A percentile compares a stretch with the other conserved stretches of the same genome.
Evolutionary conservation across 2,329 filamentous ascomycete genomes (phyloP).

Genomic region (Apiospora phragmitis): DNA sequence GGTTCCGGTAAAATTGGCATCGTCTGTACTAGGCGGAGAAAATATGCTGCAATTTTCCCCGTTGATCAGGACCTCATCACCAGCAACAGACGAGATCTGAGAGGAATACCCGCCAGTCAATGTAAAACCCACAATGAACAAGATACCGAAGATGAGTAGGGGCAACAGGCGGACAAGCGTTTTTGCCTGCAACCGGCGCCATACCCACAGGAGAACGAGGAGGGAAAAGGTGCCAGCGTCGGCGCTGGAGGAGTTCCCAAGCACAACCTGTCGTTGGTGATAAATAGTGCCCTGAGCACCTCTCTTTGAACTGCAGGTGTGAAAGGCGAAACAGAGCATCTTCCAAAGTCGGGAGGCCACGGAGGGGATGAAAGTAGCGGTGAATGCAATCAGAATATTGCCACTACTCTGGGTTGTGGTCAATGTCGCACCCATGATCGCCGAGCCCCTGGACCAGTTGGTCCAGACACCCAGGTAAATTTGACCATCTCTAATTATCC

Average conservation of each 20-base stretch:
- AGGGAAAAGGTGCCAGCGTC: conserved; percentile 15
- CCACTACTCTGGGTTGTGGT: conserved; percentile 13
- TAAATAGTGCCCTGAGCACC: conserved; percentile 12
- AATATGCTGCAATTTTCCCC: neutral
- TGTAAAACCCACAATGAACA: conserved; percentile 1
- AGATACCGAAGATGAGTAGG: neutral
- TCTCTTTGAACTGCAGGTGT: conserved; percentile 14
- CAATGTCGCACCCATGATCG: conserved; percentile 16
- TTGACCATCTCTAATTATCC: neutral
- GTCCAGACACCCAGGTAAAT: neutral
- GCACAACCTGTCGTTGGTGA: conserved; percentile 20
- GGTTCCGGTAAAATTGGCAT: neutral
- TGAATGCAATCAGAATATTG: conserved; percentile 20
- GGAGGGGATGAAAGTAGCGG: conserved; percentile 20
- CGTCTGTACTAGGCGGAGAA: too few relatives aligned
- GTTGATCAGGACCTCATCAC: neutral
- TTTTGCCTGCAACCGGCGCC: neutral
- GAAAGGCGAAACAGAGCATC: conserved; percentile 14
- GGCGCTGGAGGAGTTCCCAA: conserved; percentile 19
- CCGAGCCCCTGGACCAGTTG: neutral
- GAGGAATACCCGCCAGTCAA: neutral
- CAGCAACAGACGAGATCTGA: neutral
- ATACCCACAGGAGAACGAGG: conserved; percentile 11
- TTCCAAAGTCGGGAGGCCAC: conserved; percentile 20
- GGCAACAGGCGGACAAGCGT: neutral